Evolutionary conservation across 306 rosid species (phyloP), one percentile per base, ranked within the genome.

Genomic region (Hippophae rhamnoides): DNA sequence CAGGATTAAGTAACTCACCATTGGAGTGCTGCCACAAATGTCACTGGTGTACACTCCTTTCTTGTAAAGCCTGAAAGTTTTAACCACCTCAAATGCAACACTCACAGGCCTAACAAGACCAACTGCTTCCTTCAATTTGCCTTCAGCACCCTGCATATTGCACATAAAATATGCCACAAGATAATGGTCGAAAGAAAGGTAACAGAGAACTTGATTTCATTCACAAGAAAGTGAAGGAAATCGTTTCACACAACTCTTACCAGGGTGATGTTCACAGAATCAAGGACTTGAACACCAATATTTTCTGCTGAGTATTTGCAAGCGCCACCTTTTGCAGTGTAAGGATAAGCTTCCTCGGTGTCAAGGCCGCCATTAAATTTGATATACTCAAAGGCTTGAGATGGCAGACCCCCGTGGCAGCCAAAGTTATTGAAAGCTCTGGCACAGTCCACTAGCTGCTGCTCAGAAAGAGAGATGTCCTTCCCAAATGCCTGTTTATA

Each of bases 391-490:
- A 86, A 93, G 66, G 99, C 99, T 64, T 93, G 99, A 56, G 99
- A 93, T 8, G 99, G 99, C 69, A 93, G 77, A 23, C 99, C 99
- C 26, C 99, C 99, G 5, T 46, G 0, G 73, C 95, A 93, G 63
- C 99, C 99, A 43, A 73, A 80, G 85, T 93, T 93, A 65, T 88
- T 93, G 79, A 88, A 92, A 77, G 82, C 70, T 64, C 95, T 74
- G 6, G 95, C 99, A 43, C 99, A 92, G 38, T 92, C 99, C 69
- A 92, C 96, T 38, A 92, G 80, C 84, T 92, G 99, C 65, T 92
- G 99, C 79, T 92, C 99, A 31, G 99, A 92, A 54, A 92, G 88
- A 75, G 88, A 77, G 78, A 92, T 69, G 41, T 64, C 79, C 64
- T 78, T 78, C 49, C 94, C 85, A 47, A 64, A 81, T 47, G 84